phyloP scores from a whole-genome alignment of 176 grass and related monocot species.

The Typha latifolia region DNA sequence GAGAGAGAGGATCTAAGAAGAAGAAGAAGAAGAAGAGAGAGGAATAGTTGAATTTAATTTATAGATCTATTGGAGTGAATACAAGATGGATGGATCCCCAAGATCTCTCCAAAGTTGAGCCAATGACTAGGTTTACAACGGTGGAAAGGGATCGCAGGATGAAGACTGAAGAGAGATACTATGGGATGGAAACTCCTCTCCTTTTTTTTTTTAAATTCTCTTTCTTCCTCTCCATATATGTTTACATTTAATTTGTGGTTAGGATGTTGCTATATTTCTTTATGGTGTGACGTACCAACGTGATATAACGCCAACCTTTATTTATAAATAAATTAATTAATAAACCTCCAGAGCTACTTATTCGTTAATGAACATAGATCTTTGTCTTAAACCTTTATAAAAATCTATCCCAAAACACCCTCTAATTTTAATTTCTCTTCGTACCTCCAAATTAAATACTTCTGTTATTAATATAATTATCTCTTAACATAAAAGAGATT shows the following conservation, averaged over 20 bases:
- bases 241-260: not conserved
- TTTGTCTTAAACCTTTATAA: too few relatives aligned
- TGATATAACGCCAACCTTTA: not conserved
- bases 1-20: not conserved
- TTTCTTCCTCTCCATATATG: not conserved
- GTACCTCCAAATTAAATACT: too few relatives aligned
- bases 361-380: too few relatives aligned
- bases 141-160: not conserved
- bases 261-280: not conserved
- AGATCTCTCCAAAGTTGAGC: not conserved
- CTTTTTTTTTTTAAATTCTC: not conserved
- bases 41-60: not conserved
- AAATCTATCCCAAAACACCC: too few relatives aligned
- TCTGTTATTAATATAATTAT: too few relatives aligned
- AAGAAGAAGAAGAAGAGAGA: not conserved
- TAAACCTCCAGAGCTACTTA: too few relatives aligned
- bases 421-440: too few relatives aligned
- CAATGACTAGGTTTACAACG: too few relatives aligned
- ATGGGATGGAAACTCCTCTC: too few relatives aligned
- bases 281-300: not conserved
- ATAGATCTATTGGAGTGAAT: not conserved
- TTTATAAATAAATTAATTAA: not conserved
- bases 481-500: not conserved
- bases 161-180: too few relatives aligned
- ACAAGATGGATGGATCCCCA: not conserved